Evolutionary conservation across 768 basidiomycete genomes (phyloP), one percentile per base, ranked within the genome.

Genomic region (Cystobasidium ongulense): DNA sequence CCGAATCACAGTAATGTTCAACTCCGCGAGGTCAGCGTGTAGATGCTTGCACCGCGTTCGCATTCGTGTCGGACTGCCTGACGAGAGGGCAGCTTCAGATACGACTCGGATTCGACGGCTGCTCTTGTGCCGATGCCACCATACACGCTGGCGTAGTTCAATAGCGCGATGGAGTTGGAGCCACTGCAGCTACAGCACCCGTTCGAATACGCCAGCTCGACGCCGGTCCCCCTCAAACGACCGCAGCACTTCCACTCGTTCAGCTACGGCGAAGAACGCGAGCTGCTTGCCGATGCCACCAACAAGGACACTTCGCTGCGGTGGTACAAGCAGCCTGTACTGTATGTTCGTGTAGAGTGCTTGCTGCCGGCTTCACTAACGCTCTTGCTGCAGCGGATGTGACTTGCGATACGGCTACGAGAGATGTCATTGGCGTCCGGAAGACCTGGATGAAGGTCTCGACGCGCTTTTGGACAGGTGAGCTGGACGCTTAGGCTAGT

Each of bases 351-450:
- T 33, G 54, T 38, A 29, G 29, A n/a, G 2, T 41, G 36, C 27
- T 64, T 10, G 36, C 35, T 64, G 63, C n/a, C n/a, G n/a, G n/a
- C n/a, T n/a, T n/a, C n/a, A n/a, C n/a, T n/a, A n/a, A 39, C 15
- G 36, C 63, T 64, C 23, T 21, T 13, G 17, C 38, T 39, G 57
- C 57, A 59, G 57, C 25, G 77, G 76, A 0, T 35, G 54, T 10
- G 85, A 89, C 76, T 84, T 93, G 1, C 82, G 83, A 0, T 85
- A 87, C 80, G 89, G 88, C 0, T 92, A 89, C 80, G 87, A 90
- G 13, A 83, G 84, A 13, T 92, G 91, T 89, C 83, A 85, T 13
- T 85, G 87, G 27, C 83, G 92, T 62, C 80, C 92, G 15, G 91
- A 91, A 77, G 81, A 84, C 1, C 83, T 92, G 43, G 82, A 93